Evolutionary conservation across 2,329 filamentous ascomycete species (phyloP).

Genomic region (Ophidiomyces ophidiicola): DNA sequence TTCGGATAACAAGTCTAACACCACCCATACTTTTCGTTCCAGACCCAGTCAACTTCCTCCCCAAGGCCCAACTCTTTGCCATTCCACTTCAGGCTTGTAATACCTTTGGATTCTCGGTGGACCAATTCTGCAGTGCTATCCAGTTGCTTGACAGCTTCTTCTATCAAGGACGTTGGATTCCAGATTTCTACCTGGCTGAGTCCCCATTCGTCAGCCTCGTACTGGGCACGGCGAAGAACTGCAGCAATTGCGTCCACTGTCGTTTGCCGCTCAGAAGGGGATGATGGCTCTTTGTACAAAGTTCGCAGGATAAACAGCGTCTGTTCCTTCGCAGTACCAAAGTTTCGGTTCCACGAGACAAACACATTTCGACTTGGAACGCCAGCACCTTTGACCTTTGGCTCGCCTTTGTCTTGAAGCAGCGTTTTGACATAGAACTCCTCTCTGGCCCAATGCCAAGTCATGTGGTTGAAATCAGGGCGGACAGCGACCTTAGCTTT

Average conservation of each 20-base stretch:
- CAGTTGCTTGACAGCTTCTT: conserved; percentile 31
- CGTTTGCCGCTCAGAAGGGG: conserved; percentile 36
- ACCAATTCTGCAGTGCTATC: conserved; percentile 30
- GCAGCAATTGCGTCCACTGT: conserved; percentile 45
- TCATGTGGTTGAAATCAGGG: conserved; percentile 55
- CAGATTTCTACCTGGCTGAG: conserved; percentile 64
- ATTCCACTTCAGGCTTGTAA: conserved; percentile 37
- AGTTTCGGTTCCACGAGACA: conserved; percentile 32
- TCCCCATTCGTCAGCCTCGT: conserved; percentile 59
- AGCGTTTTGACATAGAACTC: conserved; percentile 60
- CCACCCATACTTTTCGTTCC: conserved; percentile 41
- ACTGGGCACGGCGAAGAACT: conserved; percentile 54
- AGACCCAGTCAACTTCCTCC: conserved; percentile 35
- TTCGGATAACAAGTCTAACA: conserved; percentile 26
- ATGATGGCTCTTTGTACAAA: conserved; percentile 30
- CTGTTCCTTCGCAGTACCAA: conserved; percentile 28
- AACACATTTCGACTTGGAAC: conserved; percentile 36
- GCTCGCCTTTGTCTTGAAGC: conserved; percentile 35
- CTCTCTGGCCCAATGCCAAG: conserved; percentile 72
- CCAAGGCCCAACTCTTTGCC: conserved; percentile 28
- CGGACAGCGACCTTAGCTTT: conserved; percentile 51
- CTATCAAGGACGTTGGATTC: conserved; percentile 56
- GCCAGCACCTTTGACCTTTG: conserved; percentile 55
- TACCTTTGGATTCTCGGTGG: conserved; percentile 36
- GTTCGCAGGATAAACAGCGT: conserved; percentile 34